Evolutionary conservation across 139 green algal species (phyloP), one percentile per base, ranked within the genome.

Genomic region (Haematococcus sp.): DNA sequence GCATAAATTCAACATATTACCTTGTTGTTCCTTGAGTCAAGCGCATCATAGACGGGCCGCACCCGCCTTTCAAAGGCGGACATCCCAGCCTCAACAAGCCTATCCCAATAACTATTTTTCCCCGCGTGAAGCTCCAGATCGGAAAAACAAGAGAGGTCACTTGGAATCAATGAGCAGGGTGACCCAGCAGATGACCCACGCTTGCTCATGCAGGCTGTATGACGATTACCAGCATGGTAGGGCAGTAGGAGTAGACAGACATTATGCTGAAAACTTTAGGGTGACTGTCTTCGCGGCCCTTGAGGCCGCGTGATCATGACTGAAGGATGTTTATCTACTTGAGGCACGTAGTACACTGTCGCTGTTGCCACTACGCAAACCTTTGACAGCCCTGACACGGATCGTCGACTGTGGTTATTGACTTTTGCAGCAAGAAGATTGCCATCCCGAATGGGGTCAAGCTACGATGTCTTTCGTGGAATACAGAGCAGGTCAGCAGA

Each of bases 351-450:
- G 33, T 25, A 1, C 61, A 68, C 4, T 28, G 9, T 9, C 3
- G 28, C 9, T 15, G 0, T 32, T 30, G n/a, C 16, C 1, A 32
- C 27, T 0, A 67, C 33, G 15, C 3, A 4, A 4, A 20, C 17
- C 34, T 15, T 52, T 27, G 11, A 22, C 27, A 58, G 4, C 49
- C 7, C 40, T 20, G 40, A 59, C 23, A 59, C 3, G 9, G 9
- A 30, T 30, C 23, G 3, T 7, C 40, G 2, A 17, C 32, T 51
- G 31, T 27, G 20, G 32, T 30, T 3, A 16, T 55, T 52, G 19
- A 11, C 27, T 46, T 44, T n/a, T 27, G 78, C 82, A 94, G 88
- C 79, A 96, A 96, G 80, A 96, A 96, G 79, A 93, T 96, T 74
- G 91, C 85, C 58, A 93, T 96, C 22, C 90, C 90, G 3, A 90